Base-by-base conservation (phyloP, 2,329 filamentous ascomycete species). In the Aspergillus sp. region DNA sequence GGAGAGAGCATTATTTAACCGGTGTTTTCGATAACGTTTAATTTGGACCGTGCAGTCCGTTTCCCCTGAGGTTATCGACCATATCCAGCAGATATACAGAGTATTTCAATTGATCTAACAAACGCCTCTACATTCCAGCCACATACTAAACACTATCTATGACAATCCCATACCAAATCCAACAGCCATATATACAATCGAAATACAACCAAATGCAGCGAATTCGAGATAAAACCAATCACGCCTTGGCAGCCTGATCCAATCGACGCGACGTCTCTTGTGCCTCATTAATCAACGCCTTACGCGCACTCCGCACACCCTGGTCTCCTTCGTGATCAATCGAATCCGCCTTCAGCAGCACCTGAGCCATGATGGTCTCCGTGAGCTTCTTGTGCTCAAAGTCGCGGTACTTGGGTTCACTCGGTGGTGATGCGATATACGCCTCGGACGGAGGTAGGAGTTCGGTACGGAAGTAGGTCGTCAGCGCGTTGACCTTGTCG, bases 261-360 rank as follows among this genome's bases (percentile, higher is more conserved):
- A 75, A 49, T 42, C 56, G 56, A 41, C 58, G 64, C 45, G 74
- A 58, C n/a, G 61, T 53, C 15, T 53, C 57, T 53, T 75, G 69
- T 7, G 70, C 65, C 49, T 74, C 69, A 45, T 62, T 67, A 38
- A 75, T 67, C 33, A 75, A 57, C 5, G 62, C 65, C 49, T 64
- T 72, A 54, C 64, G 65, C 53, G 83, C 80, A 39, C 74, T 63
- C 7, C 74, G 70, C 44, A 77, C 63, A 5, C 83, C 75, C 51
- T 82, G 79, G 5, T 76, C 65, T 64, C 86, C 83, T 58, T 94
- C 88, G 3, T 74, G 72, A 54, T 93, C 85, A 10, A 96, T 71
- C 5, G 86, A 81, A 58, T 90, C 85, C 4, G 94, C 67, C 77
- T 73, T 73, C 48, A 75, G 49, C 43, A 73, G 58, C 13, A 74